Percentiles rank a stretch among this genome's conserved stretches.
Conservation (phyloP, 2,329 filamentous ascomycete species). For the Conoideocrella luteorostrata region DNA sequence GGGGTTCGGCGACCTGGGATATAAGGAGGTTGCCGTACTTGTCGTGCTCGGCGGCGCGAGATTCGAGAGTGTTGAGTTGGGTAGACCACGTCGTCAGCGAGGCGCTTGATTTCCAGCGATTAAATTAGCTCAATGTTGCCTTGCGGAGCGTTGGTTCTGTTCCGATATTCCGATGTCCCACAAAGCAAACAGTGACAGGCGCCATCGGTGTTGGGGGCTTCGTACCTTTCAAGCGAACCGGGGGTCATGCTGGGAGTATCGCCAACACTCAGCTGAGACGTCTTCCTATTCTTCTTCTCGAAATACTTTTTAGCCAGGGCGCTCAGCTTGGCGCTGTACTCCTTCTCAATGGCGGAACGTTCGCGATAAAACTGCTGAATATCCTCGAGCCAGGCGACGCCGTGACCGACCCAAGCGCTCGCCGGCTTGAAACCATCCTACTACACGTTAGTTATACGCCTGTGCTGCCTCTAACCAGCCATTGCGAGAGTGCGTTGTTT, state of each 20-base stretch:
- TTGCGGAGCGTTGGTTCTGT: too few species aligned
- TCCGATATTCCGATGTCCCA: too few species aligned
- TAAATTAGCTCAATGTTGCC: conserved; percentile 2
- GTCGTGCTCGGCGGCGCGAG: conserved; percentile 83
- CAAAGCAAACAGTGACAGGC: conserved; percentile 1
- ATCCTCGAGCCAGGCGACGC: conserved; percentile 92
- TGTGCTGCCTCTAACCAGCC: too few species aligned
- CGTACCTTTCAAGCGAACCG: conserved; percentile 81
- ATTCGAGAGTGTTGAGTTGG: conserved; percentile 84
- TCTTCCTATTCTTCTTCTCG: conserved; percentile 92
- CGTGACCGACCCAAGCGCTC: conserved; percentile 83
- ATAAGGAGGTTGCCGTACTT: conserved; percentile 73
- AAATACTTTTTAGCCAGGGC: conserved; percentile 92
- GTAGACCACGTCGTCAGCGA: conserved; percentile 96
- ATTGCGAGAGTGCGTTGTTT: too few species aligned
- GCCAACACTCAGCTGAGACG: conserved; percentile 81
- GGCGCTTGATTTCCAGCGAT: conserved; percentile 57
- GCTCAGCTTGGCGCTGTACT: conserved; percentile 85
- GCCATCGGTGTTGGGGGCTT: too few species aligned
- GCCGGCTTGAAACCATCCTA: conserved; percentile 96
- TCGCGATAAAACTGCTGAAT: conserved; percentile 97
- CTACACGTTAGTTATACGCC: neutral
- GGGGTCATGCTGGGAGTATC: conserved; percentile 90
- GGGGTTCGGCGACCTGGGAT: conserved; percentile 74
- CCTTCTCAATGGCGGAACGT: conserved; percentile 88